Evolutionary conservation across 2,329 filamentous ascomycete genomes (phyloP), one percentile per base, ranked within the genome.

Genomic region (Paracorniculantispora psalliotae): DNA sequence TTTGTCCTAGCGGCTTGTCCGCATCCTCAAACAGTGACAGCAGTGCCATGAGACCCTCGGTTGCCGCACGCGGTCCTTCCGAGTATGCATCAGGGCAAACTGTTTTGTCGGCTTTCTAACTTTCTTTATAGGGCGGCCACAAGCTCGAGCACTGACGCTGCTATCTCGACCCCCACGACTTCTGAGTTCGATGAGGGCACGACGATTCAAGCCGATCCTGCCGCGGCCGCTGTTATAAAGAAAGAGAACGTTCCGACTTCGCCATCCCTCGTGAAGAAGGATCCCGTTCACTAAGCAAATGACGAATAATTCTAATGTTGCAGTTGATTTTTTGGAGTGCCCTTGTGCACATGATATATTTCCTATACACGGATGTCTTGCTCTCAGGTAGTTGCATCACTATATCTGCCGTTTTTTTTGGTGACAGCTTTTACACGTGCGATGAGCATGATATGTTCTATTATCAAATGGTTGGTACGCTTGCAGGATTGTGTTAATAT

Each of bases 101-200:
- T 62, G 65, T 60, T 53, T 63, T 65, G 60, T 58, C 63, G 41
- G 60, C 61, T 59, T 67, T 75, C 72, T 74, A 69, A 76, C 68
- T 61, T 67, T 63, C 63, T 63, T 62, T 60, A 33, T 62, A 75
- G 73, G 71, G 70, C 71, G 68, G 67, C 66, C 49, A 65, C 66
- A 63, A 79, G 74, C 67, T 72, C 74, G 67, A 76, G 71, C 64
- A 70, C 69, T 59, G 70, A 76, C 61, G 74, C 72, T 57, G 69
- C 71, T 58, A 69, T 73, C 67, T 67, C 68, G 39, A 73, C 72
- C 57, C 73, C 76, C 58, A 71, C 72, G 49, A 71, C 77, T 57
- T 81, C 79, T 49, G 78, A 81, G 62, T 78, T 73, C 60, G 80
- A 82, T 63, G 81, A 84, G 66, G 79, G 77, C 61, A 76, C 78